These are phyloP conservation scores for Candida michaelii DNA, from an alignment of 805 yeast species.

Conservation along the genomic window DNA sequence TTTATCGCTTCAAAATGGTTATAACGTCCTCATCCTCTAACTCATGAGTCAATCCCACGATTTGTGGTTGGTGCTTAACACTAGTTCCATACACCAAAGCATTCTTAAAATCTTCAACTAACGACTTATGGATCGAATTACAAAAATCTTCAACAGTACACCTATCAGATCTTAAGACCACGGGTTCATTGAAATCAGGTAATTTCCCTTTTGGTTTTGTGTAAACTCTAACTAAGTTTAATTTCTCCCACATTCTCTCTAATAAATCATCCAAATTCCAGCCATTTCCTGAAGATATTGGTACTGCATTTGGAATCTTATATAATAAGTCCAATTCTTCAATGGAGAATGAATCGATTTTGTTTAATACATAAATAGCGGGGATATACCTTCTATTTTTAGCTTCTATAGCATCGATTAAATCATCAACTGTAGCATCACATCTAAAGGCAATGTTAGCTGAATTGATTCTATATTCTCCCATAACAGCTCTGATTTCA, in stretches of 20 bases:
- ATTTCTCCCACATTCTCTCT: conserved; percentile 92
- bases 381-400: conserved; percentile 92
- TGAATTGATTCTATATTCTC: conserved; percentile 90
- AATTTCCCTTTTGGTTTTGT: conserved; percentile 94
- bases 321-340: conserved; percentile 89
- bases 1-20: conserved; percentile 76
- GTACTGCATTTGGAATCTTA: conserved; percentile 95
- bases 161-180: conserved; percentile 79
- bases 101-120: conserved; percentile 89
- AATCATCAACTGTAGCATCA: conserved; percentile 96
- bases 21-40: conserved; percentile 97
- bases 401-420: conserved; percentile 91
- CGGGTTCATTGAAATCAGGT: conserved; percentile 95
- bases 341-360: conserved; percentile 90
- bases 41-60: conserved; percentile 82
- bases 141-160: conserved; percentile 94
- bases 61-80: conserved; percentile 97
- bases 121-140: conserved; percentile 90
- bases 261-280: conserved; percentile 96
- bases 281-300: conserved; percentile 91
- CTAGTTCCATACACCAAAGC: conserved; percentile 93
- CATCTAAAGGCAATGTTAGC: conserved; percentile 97
- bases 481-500: conserved; percentile 93
- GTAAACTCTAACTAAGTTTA: conserved; percentile 90
- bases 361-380: conserved; percentile 90